Base-by-base conservation (phyloP, 306 rosid genomes). In the Casuarina equisetifolia region DNA sequence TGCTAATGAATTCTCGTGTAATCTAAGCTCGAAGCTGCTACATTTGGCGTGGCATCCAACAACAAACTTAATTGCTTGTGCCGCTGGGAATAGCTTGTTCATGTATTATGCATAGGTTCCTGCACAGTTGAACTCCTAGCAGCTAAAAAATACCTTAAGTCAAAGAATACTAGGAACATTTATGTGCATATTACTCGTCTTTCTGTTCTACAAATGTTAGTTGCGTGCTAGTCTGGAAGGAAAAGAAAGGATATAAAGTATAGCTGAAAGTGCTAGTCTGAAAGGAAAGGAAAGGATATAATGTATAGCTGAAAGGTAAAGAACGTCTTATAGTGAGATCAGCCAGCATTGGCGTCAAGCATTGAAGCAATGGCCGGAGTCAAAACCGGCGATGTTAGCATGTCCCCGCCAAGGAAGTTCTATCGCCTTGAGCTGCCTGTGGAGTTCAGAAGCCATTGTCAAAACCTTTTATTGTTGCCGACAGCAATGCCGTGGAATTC, bases 11-110 rank as follows among this genome's bases (percentile, higher is more conserved):
- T 46, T 64, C 1, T 51, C 86, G 39, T 77, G 70, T 45, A 76
- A 86, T 81, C 44, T 82, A 12, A 76, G 36, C 79, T 78, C 90
- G 58, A 86, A 75, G 88, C 77, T 91, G 44, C 76, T 88, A 40
- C 91, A 78, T 74, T 69, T 88, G 58, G 91, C 91, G 59, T 89
- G 94, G 92, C 90, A 88, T 85, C 94, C 97, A 46, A 81, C 86
- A 61, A 78, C 71, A 71, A 79, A 89, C 83, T 49, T 89, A 76
- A 88, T 89, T 67, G 92, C 91, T 9, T 83, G 86, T 83, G 94
- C 89, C 12, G 77, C 89, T 72, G 89, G 86, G 79, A 86, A 76
- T 73, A 83, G 90, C 81, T 79, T 91, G 84, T 68, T 82, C 70
- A 74, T 91, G 86, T 89, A 88, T 62, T 77, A 82, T 78, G 86